Base-by-base conservation (phyloP, 306 rosid species). In the Sophora flavescens region DNA sequence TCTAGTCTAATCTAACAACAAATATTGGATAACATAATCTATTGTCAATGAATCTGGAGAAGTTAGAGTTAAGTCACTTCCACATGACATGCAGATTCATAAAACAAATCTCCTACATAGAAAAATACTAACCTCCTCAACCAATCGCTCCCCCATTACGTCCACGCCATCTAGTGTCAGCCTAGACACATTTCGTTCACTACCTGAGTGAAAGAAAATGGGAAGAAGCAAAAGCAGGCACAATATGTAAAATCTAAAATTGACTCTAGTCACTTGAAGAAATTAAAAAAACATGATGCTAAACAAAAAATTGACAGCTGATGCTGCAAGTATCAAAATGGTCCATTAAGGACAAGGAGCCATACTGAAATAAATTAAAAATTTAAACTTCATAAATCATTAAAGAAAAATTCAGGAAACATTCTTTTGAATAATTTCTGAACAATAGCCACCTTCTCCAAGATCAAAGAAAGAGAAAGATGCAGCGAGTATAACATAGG, bases 121-220 rank as follows among this genome's bases (percentile, higher is more conserved):
- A 15, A 12, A 66, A 10, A 76, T 60, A 84, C 74, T 57, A 78
- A 94, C 98, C 97, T 96, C 99, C 72, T 78, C 88, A 15, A 86
- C 89, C 82, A 96, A 85, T 59, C 99, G 92, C 70, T 93, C 96
- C 35, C 98, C 99, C 99, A 96, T 96, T 50, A 96, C 86, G 68
- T 96, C 99, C 75, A 96, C 98, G 26, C 99, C 99, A 44, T 96
- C 98, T 42, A 96, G 85, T 16, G 98, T 91, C 80, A 82, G 59
- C 69, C 1, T 89, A 51, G 98, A 89, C 65, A 79, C 96, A 77
- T 96, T 96, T 59, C 93, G 88, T 82, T 88, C 91, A 65, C 99
- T 96, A 84, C 99, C 99, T 96, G 91, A 14, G 63, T 41, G 62
- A 26, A 53, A 30, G 14, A 57, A 75, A 70, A 77, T 38, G 67